Evolutionary conservation across 1,284 basidiomycete species (phyloP), one percentile per base, ranked within the genome.

Genomic region (Ceratobasidium sp.): DNA sequence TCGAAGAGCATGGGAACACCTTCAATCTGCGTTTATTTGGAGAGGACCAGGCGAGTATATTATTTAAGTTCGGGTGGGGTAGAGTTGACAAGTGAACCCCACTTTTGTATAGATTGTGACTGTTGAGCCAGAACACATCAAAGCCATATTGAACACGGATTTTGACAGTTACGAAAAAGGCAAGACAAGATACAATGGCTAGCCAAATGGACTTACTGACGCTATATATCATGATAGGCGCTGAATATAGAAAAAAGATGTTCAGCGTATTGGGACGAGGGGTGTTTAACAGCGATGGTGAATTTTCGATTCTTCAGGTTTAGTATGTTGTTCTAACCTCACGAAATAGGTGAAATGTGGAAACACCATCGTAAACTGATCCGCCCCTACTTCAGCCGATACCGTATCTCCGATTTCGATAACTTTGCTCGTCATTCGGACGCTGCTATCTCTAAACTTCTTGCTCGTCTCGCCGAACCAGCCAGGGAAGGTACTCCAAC

Each of bases 41-140:
- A 20, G 64, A 40, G 3, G 64, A 67, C 42, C 27, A 55, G 29
- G 40, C 25, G 3, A 8, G 38, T 22, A 6, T 47, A 17, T 12
- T 10, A 6, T 20, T 15, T 12, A n/a, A n/a, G n/a, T n/a, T n/a
- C n/a, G n/a, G n/a, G n/a, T 47, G 7, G 10, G 22, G n/a, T 22
- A 22, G 15, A 4, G 1, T 35, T 49, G n/a, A 1, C 31, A 25
- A 29, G 6, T 6, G 6, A 8, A 15, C n/a, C 25, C 35, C 12
- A 20, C 31, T 27, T 20, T 45, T 29, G n/a, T n/a, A n/a, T n/a
- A 78, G 77, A 68, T 78, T 50, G 71, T 77, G 38, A 79, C 77
- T 0, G 52, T 62, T 0, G 77, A 78, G 45, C 77, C 77, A 0
- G 76, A 77, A 8, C 72, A 76, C 52, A 74, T 78, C 69, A 78